phyloP scores from a whole-genome alignment of 1,139 yeast genomes.

The Spencermartinsiella ligniputridi region DNA sequence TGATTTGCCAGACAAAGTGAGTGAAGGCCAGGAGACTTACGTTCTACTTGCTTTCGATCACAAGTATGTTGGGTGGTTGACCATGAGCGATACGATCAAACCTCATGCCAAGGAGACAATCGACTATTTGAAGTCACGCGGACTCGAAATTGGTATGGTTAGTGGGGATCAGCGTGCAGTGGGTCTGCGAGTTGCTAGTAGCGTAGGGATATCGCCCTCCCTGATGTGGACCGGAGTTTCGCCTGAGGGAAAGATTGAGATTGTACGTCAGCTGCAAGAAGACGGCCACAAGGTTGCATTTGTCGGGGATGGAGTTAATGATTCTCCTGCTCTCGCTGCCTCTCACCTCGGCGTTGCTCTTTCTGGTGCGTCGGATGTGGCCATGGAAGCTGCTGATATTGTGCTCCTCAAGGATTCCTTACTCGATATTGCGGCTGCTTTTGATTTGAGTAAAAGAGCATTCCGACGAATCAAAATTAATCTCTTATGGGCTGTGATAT shows the following conservation, averaged over 20 bases:
- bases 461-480: constrained; percentile 74
- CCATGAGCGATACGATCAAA: constrained; percentile 66
- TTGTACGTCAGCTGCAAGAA: constrained; percentile 55
- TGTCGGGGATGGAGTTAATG: constrained; percentile 96
- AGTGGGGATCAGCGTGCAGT: constrained; percentile 77
- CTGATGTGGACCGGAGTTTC: constrained; percentile 73
- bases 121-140: constrained; percentile 47
- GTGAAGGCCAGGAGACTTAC: constrained; percentile 24
- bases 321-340: constrained; percentile 89
- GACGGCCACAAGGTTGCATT: constrained; percentile 53
- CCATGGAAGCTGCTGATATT: constrained; percentile 91
- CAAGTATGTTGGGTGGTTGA: constrained; percentile 57
- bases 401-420: constrained; percentile 52
- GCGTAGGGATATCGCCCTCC: constrained; percentile 59
- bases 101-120: constrained; percentile 61
- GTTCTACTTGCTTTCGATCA: constrained; percentile 50
- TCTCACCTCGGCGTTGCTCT: constrained; percentile 90
- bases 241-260: constrained; percentile 71
- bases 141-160: constrained; percentile 75
- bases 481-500: constrained; percentile 79
- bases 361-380: constrained; percentile 91
- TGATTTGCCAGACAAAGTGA: constrained; percentile 14
- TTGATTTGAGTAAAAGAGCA: constrained; percentile 67
- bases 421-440: constrained; percentile 64
- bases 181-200: constrained; percentile 60